Conservation (phyloP, 2,329 filamentous ascomycete species). For the Ilyonectria destructans region DNA sequence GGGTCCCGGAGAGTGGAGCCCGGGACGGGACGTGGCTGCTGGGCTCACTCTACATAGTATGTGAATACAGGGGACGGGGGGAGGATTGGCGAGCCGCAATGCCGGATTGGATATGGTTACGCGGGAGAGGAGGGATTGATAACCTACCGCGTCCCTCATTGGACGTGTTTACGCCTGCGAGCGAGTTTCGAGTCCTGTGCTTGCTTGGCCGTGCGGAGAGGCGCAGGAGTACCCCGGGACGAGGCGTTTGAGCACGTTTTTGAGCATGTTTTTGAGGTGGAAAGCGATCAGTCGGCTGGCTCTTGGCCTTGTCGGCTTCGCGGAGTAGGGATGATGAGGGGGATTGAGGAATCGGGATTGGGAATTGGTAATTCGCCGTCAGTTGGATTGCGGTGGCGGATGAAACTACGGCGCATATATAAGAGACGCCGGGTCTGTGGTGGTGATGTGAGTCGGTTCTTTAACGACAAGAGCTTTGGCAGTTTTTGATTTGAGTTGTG, state of each 20-base stretch:
- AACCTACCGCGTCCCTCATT: background rate
- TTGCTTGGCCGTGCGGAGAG: background rate
- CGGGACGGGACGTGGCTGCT: background rate
- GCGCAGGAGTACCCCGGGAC: background rate
- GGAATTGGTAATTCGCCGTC: background rate
- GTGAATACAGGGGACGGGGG: background rate
- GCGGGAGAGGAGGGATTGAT: background rate
- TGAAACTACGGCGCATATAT: background rate
- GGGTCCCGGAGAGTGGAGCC: slow-evolving; percentile 1
- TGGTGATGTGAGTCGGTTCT: no score
- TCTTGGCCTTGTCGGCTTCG: slow-evolving; percentile 4
- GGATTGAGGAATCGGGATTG: background rate
- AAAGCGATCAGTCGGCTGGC: background rate
- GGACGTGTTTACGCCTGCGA: background rate
- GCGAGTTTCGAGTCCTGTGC: background rate
- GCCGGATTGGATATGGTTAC: slow-evolving; percentile 8
- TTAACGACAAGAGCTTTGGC: no score
- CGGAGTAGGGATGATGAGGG: background rate
- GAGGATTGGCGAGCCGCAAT: background rate
- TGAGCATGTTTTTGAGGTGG: slow-evolving; percentile 7
- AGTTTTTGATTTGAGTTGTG: background rate
- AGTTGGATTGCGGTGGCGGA: background rate
- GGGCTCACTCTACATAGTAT: background rate
- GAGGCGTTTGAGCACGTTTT: slow-evolving; percentile 13
- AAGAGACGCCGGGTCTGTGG: background rate